phyloP scores from a whole-genome alignment of 1,139 yeast genomes.

The Magnusiomyces sp. region DNA sequence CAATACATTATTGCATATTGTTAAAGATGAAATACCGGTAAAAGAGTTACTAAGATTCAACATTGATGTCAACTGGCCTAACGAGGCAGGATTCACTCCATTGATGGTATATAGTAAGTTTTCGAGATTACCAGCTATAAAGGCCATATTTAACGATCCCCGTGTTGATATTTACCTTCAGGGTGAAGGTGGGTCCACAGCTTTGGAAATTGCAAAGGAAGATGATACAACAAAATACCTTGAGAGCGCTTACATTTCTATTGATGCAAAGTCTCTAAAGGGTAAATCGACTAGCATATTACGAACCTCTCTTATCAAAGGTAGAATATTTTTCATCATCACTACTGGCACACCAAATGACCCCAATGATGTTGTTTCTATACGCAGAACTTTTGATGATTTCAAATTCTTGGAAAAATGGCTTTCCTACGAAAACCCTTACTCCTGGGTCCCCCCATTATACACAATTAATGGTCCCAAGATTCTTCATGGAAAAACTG shows the following conservation, averaged over 20 bases:
- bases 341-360: constrained; percentile 24
- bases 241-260: constrained; percentile 27
- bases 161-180: constrained; percentile 26
- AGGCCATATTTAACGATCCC: constrained; percentile 26
- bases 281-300: constrained; percentile 21
- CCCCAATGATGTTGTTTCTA: constrained; percentile 17
- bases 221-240: constrained; percentile 39
- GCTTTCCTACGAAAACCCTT: constrained; percentile 31
- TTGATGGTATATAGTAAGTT: constrained; percentile 63
- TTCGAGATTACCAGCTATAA: constrained; percentile 53
- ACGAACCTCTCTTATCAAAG: constrained; percentile 25
- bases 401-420: constrained; percentile 35
- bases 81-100: constrained; percentile 57
- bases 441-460: constrained; percentile 32
- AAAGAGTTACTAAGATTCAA: constrained; percentile 37
- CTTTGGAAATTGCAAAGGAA: constrained; percentile 46
- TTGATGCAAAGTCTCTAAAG: constrained; percentile 25
- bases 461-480: constrained; percentile 28
- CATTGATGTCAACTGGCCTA: constrained; percentile 55
- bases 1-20: constrained; percentile 67
- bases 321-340: constrained; percentile 25
- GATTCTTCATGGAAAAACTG: constrained; percentile 30
- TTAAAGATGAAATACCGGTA: constrained; percentile 37
- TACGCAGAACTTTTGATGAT: constrained; percentile 36
- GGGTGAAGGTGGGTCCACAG: constrained; percentile 32